Percentiles rank a stretch among this genome's conserved stretches.
phyloP scores from a whole-genome alignment of 257 asterid genomes.

The Coffea canephora region DNA sequence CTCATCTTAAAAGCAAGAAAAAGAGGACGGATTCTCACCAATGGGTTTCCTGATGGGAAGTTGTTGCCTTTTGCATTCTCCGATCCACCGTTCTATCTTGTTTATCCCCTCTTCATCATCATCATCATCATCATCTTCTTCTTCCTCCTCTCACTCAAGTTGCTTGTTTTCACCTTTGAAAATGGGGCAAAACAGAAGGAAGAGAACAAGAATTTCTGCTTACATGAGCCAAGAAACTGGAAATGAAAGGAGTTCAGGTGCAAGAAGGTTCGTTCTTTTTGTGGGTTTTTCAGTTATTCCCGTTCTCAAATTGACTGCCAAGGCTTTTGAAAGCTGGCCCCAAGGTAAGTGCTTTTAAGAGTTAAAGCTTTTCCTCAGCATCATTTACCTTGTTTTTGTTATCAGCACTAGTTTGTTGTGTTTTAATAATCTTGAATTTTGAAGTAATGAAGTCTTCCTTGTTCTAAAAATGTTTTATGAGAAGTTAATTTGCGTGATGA shows the following conservation, averaged over 20 bases:
- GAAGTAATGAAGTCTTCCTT: neutral
- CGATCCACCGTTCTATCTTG: constrained; percentile 34
- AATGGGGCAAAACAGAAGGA: constrained; percentile 29
- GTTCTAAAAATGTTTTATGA: neutral
- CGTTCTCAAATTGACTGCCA: constrained; percentile 40
- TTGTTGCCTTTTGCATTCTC: constrained; percentile 40
- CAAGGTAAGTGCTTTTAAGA: constrained; percentile 33
- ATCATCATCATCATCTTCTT: constrained; percentile 23
- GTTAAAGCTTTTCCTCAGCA: neutral
- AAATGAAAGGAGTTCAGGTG: constrained; percentile 30
- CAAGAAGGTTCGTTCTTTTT: constrained; percentile 50
- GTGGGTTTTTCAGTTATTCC: constrained; percentile 64
- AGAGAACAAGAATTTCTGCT: constrained; percentile 25
- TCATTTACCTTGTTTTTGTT: constrained; percentile 4
- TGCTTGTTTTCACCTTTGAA: constrained; percentile 26
- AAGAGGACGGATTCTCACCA: neutral
- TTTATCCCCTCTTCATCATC: constrained; percentile 25
- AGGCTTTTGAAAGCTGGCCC: constrained; percentile 30
- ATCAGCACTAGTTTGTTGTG: neutral
- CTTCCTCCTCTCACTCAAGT: constrained; percentile 30
- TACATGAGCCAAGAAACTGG: constrained; percentile 33
- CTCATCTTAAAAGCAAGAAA: neutral
- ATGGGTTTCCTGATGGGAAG: constrained; percentile 34
- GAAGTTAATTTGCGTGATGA: neutral
- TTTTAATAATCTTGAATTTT: neutral